Evolutionary conservation across 306 rosid species (phyloP).

Genomic region (Rosa lucieae): DNA sequence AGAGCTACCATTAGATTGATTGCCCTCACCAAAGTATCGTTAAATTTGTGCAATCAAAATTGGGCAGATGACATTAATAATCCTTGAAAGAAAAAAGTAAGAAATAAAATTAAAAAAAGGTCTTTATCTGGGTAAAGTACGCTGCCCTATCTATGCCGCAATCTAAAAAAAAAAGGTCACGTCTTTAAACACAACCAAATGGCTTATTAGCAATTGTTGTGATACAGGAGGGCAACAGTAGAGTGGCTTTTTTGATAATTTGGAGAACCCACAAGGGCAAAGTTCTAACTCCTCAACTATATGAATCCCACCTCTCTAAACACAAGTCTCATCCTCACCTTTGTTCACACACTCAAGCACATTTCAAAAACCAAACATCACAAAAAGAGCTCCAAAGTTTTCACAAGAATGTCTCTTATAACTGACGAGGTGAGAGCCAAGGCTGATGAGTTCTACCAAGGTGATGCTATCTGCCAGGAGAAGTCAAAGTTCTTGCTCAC

Average conservation of each 20-base stretch:
- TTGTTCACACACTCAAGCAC: background rate
- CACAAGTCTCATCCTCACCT: background rate
- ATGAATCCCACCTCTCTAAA: slow-evolving; percentile 24
- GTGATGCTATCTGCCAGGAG: slow-evolving; percentile 60
- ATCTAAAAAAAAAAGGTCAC: too few relatives aligned
- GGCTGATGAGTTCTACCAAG: slow-evolving; percentile 67
- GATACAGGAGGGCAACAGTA: background rate
- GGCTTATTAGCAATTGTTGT: slow-evolving; percentile 20
- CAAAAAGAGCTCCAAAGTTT: background rate
- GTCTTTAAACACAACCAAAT: too few relatives aligned
- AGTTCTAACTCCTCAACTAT: slow-evolving; percentile 26
- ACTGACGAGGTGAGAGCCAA: slow-evolving; percentile 50
- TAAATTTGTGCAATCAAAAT: background rate
- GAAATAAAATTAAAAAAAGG: background rate
- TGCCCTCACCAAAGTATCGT: background rate
- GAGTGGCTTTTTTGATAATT: slow-evolving; percentile 33
- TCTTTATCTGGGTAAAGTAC: too few relatives aligned
- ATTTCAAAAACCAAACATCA: background rate
- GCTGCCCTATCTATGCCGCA: too few relatives aligned
- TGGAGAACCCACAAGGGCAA: slow-evolving; percentile 34
- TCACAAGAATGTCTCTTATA: slow-evolving; percentile 43
- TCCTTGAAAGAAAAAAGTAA: background rate
- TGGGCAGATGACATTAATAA: background rate
- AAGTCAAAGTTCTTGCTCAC: slow-evolving; percentile 53
- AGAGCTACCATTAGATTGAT: background rate